These are phyloP conservation scores for Boechera stricta DNA, from an alignment of 345 rosid species.

Conservation along the genomic window DNA sequence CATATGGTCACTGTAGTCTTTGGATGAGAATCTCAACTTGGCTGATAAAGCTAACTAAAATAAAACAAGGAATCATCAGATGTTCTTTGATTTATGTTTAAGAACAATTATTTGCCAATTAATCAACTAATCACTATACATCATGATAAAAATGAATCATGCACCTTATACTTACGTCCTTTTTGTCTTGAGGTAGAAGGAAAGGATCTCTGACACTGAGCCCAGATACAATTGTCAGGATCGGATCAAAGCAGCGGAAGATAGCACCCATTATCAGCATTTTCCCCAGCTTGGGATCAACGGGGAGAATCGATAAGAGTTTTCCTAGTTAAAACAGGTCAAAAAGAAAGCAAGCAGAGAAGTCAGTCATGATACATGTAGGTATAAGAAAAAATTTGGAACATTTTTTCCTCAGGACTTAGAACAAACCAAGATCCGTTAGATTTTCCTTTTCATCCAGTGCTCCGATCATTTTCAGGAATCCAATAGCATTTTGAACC, in stretches of 20 bases:
- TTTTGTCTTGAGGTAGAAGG: conserved; percentile 96
- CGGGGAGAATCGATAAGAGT: conserved; percentile 86
- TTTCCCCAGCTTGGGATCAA: conserved; percentile 99
- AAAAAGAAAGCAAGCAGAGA: conserved; percentile 28
- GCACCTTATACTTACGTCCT: conserved; percentile 66
- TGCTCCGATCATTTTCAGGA: conserved; percentile 92
- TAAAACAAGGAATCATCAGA: conserved; percentile 31
- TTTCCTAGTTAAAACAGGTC: conserved; percentile 58
- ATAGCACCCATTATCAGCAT: conserved; percentile 98
- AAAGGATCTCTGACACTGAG: conserved; percentile 99
- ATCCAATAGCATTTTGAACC: conserved; percentile 96
- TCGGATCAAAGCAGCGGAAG: conserved; percentile 92
- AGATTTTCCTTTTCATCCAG: conserved; percentile 90
- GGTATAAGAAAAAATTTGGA: neutral
- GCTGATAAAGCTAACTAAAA: conserved; percentile 91
- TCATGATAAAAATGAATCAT: neutral
- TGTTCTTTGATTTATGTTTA: neutral
- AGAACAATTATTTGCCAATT: neutral
- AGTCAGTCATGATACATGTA: conserved; percentile 23
- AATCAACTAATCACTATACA: conserved; percentile 20
- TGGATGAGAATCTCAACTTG: conserved; percentile 93
- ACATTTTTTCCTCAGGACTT: conserved; percentile 25
- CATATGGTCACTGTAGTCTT: conserved; percentile 99
- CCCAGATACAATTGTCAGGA: conserved; percentile 89
- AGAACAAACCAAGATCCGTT: conserved; percentile 85